phyloP scores from a whole-genome alignment of 2,329 filamentous ascomycete genomes.

The Chaetomiaceae sp. region DNA sequence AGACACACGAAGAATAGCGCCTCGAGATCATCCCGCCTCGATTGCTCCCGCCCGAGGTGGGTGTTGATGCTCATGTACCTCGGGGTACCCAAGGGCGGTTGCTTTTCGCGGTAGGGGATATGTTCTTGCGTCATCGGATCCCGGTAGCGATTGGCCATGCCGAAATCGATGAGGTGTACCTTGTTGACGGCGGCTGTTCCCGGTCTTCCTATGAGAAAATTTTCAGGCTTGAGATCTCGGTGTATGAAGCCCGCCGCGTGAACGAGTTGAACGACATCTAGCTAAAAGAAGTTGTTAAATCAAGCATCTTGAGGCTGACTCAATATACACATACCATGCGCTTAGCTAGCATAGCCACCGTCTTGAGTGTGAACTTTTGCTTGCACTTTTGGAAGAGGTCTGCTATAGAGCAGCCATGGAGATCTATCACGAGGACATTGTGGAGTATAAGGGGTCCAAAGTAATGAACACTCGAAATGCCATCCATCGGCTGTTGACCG shows the following conservation, averaged over 20 bases:
- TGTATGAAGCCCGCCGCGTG: slow-evolving; percentile 99
- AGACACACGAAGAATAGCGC: slow-evolving; percentile 99
- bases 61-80: slow-evolving; percentile 99
- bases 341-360: slow-evolving; percentile 89
- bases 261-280: no score
- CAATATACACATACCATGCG: slow-evolving; percentile 99
- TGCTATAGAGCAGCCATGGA: no score
- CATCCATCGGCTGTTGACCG: no score
- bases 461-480: no score
- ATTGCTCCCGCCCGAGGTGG: slow-evolving; percentile 96
- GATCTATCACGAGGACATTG: no score
- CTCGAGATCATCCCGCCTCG: slow-evolving; percentile 98
- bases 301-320: no score
- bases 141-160: slow-evolving; percentile 98
- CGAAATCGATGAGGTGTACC: slow-evolving; percentile 99
- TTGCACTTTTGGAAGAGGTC: slow-evolving; percentile 99
- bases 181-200: slow-evolving; percentile 99
- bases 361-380: slow-evolving; percentile 99
- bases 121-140: slow-evolving; percentile 99
- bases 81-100: slow-evolving; percentile 98
- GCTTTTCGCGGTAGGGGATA: slow-evolving; percentile 99
- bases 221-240: slow-evolving; percentile 99
- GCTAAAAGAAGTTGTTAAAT: no score
- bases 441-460: no score
- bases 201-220: slow-evolving; percentile 98